Evolutionary conservation across 345 rosid species (phyloP).

Genomic region (Excoecaria agallocha): DNA sequence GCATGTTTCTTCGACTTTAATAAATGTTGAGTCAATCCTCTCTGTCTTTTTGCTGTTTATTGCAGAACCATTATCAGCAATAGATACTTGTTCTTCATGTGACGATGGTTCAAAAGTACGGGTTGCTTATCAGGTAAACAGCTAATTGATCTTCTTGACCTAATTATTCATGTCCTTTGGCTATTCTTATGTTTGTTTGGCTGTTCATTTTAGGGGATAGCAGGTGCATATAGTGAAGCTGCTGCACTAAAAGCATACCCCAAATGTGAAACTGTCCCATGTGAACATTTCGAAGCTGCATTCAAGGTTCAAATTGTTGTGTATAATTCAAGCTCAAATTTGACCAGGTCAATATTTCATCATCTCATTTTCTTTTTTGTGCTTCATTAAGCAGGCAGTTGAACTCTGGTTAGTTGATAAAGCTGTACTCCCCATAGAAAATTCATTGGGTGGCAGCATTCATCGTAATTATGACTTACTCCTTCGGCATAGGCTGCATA

Average conservation of each 20-base stretch:
- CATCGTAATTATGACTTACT: constrained; percentile 94
- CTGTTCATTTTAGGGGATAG: constrained; percentile 57
- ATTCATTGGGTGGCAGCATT: constrained; percentile 88
- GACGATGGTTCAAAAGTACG: constrained; percentile 56
- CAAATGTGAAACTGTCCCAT: constrained; percentile 82
- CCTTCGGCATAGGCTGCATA: constrained; percentile 91
- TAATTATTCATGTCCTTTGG: constrained; percentile 16
- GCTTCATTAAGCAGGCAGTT: constrained; percentile 64
- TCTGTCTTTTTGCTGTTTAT: constrained; percentile 16
- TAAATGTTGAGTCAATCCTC: neutral
- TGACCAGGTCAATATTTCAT: constrained; percentile 5
- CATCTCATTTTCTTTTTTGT: constrained; percentile 7
- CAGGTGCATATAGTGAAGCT: constrained; percentile 92
- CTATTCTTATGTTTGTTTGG: constrained; percentile 17
- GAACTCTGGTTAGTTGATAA: constrained; percentile 91
- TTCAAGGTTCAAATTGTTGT: constrained; percentile 55
- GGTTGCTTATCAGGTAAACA: constrained; percentile 81
- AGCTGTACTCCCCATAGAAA: constrained; percentile 91
- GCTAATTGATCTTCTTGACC: constrained; percentile 12
- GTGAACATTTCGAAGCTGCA: constrained; percentile 80
- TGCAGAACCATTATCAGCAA: constrained; percentile 72
- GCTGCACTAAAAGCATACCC: constrained; percentile 90
- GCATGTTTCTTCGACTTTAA: neutral
- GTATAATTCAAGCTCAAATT: neutral
- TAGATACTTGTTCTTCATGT: constrained; percentile 38